Base-by-base conservation (phyloP, 805 yeast species). In the Hanseniaspora clermontiae region DNA sequence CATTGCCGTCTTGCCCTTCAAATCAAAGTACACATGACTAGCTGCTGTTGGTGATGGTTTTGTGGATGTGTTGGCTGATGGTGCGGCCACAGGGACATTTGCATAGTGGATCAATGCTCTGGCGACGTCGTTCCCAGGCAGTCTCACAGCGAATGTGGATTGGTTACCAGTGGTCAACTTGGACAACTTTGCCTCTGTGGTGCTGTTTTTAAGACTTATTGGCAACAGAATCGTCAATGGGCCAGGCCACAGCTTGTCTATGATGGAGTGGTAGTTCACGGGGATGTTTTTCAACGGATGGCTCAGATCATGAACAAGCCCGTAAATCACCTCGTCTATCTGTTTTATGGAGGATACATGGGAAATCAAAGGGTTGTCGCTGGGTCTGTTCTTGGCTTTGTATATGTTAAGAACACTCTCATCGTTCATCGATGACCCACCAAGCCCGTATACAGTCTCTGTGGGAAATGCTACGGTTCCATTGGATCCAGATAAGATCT, bases 61-160 rank as follows among this genome's bases (percentile, higher is more conserved):
- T 0, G 98, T 93, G 1, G 96, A 88, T 1, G 96, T 91, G 68
- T 93, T 93, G 1, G 98, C 98, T 1, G 96, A 87, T 0, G 98
- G 98, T 0, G 98, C 98, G 0, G 98, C 98, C 39, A 93, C 70
- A 1, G 98, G 97, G 1, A 85, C 78, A 61, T 89, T 93, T 55
- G 95, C 80, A 12, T 86, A 64, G 1, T 87, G 85, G 55, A 93
- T 89, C 48, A 93, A 72, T 0, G 97, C 95, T 59, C 98, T 73
- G 0, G 97, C 97, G 1, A 93, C 78, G 0, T 91, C 87, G 68
- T 91, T 84, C 5, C 77, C 71, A 1, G 98, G 98, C 66, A 93
- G 76, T 59, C 98, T 76, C 1, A 89, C 95, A 0, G 97, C 98
- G 66, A 90, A 87, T 0, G 98, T 93, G 17, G 81, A 74, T 66